Conservation (phyloP, 208 protist species). For the Phytomonas sp. region DNA sequence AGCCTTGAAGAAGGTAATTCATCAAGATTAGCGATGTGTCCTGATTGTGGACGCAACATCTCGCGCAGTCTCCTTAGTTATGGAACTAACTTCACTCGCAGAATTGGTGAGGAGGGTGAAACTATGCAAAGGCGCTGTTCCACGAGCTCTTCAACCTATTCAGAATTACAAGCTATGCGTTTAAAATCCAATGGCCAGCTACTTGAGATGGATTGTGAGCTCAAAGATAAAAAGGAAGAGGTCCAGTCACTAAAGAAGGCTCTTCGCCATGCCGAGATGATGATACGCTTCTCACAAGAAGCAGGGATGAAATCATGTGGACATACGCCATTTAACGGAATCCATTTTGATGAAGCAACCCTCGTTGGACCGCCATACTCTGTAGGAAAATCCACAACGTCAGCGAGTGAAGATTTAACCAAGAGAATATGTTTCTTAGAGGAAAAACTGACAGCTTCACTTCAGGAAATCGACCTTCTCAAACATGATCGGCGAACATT, state of each 20-base stretch:
- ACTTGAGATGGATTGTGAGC: not conserved
- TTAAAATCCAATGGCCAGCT: not conserved
- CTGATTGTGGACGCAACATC: not conserved
- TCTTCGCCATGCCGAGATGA: not conserved
- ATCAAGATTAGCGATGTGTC: not conserved
- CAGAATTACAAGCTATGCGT: not conserved
- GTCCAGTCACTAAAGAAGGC: not conserved
- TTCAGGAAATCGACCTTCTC: not conserved
- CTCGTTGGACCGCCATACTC: not conserved
- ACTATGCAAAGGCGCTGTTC: not conserved
- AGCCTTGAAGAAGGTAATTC: not conserved
- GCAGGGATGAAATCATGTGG: not conserved
- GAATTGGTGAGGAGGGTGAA: not conserved
- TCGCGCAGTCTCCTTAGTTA: not conserved
- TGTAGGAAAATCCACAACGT: not conserved
- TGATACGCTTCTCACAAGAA: not conserved
- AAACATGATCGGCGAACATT: conserved; percentile 1
- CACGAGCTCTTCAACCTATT: not conserved
- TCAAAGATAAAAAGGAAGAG: not conserved
- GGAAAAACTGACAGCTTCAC: not conserved
- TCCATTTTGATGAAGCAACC: not conserved
- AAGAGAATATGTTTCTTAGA: not conserved
- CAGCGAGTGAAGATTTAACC: not conserved
- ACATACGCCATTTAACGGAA: not conserved
- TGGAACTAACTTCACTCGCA: not conserved